Evolutionary conservation across 2,329 filamentous ascomycete genomes (phyloP).

Genomic region (Cyphellophora europaea): DNA sequence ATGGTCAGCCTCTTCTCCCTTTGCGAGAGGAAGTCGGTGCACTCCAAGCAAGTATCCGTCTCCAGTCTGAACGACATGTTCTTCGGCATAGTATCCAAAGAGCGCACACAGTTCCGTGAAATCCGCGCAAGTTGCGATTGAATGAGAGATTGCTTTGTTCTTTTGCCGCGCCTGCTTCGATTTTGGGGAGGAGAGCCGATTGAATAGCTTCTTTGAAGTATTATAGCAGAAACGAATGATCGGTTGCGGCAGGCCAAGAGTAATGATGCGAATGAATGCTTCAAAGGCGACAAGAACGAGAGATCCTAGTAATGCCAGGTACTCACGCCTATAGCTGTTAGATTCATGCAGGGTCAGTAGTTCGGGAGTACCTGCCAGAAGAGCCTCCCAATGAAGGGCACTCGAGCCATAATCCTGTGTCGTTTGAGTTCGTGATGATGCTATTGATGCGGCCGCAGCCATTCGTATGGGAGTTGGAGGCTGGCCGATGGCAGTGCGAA

Average conservation of each 20-base stretch:
- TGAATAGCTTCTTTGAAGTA: slow-evolving; percentile 73
- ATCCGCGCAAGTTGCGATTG: slow-evolving; percentile 77
- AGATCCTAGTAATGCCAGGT: slow-evolving; percentile 75
- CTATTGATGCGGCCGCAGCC: no score
- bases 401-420: slow-evolving; percentile 45
- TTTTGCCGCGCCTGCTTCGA: slow-evolving; percentile 58
- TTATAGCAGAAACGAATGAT: slow-evolving; percentile 76
- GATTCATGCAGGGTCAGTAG: slow-evolving; percentile 4
- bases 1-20: slow-evolving; percentile 54
- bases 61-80: slow-evolving; percentile 88
- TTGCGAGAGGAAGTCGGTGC: slow-evolving; percentile 75
- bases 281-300: slow-evolving; percentile 77
- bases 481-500: no score
- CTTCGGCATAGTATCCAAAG: slow-evolving; percentile 87
- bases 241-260: slow-evolving; percentile 73
- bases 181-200: slow-evolving; percentile 62
- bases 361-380: slow-evolving; percentile 31
- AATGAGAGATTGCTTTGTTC: slow-evolving; percentile 62
- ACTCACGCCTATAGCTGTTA: slow-evolving; percentile 56
- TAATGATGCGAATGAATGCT: slow-evolving; percentile 72
- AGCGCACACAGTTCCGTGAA: slow-evolving; percentile 90
- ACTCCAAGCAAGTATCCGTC: slow-evolving; percentile 90
- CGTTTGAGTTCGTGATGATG: no score
- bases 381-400: slow-evolving; percentile 56
- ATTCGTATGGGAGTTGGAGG: no score